These are phyloP conservation scores for Populus davidiana DNA, from an alignment of 345 rosid species.

Conservation along the genomic window DNA sequence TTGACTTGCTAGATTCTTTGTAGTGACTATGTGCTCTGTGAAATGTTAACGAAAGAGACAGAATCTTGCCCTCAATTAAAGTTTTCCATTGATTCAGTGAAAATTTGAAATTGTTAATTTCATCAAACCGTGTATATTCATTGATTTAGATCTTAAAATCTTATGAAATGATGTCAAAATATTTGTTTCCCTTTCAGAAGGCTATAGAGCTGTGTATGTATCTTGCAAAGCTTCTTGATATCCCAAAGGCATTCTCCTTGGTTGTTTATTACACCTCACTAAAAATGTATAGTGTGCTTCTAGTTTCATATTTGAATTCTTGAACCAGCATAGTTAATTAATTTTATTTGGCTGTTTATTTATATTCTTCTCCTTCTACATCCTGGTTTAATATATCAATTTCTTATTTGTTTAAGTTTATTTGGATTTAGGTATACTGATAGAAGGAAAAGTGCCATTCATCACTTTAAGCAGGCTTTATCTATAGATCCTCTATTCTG, in stretches of 20 bases:
- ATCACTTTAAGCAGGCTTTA: slow-evolving; percentile 82
- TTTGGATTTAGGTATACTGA: slow-evolving; percentile 77
- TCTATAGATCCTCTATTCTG: slow-evolving; percentile 86
- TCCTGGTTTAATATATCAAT: slow-evolving; percentile 11
- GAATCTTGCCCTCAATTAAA: background rate
- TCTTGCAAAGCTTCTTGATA: background rate
- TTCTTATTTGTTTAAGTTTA: slow-evolving; percentile 8
- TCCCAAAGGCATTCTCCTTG: background rate
- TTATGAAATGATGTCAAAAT: background rate
- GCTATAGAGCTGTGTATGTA: background rate
- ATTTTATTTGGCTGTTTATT: background rate
- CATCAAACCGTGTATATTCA: background rate
- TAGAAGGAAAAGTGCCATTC: slow-evolving; percentile 71
- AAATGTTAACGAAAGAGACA: background rate
- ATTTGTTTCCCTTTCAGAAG: background rate
- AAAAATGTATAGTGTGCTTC: background rate
- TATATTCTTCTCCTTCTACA: background rate
- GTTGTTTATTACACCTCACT: background rate
- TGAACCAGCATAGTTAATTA: background rate
- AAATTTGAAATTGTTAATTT: background rate
- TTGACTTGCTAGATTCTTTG: background rate
- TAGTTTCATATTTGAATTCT: background rate
- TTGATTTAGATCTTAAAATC: no score
- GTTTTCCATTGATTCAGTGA: background rate
- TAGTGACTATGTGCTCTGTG: background rate